Conservation (phyloP, 2,329 filamentous ascomycete genomes). For the Hypomyces perniciosus region DNA sequence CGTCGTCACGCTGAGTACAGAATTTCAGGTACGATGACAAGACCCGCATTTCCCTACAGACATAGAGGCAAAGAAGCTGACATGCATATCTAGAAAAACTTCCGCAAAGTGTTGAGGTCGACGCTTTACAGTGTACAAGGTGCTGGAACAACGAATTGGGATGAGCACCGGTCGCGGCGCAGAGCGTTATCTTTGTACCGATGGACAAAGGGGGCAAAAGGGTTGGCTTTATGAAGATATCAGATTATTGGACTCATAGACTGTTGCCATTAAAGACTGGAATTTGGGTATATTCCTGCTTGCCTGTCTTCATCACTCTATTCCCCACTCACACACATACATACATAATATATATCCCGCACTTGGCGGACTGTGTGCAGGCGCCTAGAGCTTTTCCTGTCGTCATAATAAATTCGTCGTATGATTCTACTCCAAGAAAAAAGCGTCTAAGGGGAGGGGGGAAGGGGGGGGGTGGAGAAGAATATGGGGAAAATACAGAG, state of each 20-base stretch:
- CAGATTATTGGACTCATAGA: neutral
- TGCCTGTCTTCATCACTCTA: too few relatives aligned
- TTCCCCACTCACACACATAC: too few relatives aligned
- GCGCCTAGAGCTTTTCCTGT: too few relatives aligned
- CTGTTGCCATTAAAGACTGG: too few relatives aligned
- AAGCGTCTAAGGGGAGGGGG: too few relatives aligned
- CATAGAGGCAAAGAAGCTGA: neutral
- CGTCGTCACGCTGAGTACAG: constrained; percentile 43
- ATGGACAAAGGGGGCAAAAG: constrained; percentile 38
- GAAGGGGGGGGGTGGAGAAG: too few relatives aligned
- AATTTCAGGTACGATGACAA: constrained; percentile 37
- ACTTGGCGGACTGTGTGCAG: neutral
- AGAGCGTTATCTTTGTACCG: constrained; percentile 48
- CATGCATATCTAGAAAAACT: constrained; percentile 39
- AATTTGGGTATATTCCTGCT: too few relatives aligned
- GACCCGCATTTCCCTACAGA: neutral
- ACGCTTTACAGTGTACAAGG: constrained; percentile 43
- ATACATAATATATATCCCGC: too few relatives aligned
- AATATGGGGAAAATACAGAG: too few relatives aligned
- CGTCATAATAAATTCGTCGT: too few relatives aligned
- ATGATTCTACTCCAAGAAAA: too few relatives aligned
- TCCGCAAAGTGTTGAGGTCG: constrained; percentile 46
- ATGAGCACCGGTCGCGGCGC: constrained; percentile 39
- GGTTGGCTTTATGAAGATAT: constrained; percentile 24
- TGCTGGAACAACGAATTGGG: constrained; percentile 32